Conservation (phyloP, 73 alveolate species). For the Breviolum minutum region DNA sequence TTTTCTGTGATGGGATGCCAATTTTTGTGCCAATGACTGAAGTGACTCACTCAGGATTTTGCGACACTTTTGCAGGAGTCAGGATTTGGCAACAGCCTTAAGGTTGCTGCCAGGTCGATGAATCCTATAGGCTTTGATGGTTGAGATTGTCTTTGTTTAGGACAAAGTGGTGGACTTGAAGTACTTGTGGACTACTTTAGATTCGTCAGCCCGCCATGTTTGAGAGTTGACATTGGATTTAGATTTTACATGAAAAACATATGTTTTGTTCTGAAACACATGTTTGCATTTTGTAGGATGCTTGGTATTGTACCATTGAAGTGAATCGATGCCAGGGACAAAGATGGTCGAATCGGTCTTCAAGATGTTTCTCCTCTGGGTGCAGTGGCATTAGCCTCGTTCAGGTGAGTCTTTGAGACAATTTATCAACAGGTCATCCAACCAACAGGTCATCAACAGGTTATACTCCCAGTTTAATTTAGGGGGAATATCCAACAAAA, state of each 20-base stretch:
- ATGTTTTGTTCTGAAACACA: background rate
- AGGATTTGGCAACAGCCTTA: conserved; percentile 25
- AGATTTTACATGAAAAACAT: background rate
- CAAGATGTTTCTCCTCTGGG: conserved; percentile 89
- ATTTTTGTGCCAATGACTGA: too few species aligned
- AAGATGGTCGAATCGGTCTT: conserved; percentile 64
- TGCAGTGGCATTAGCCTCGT: conserved; percentile 80
- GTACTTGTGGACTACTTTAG: conserved; percentile 77
- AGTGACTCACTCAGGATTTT: conserved; percentile 18
- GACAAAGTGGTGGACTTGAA: conserved; percentile 17
- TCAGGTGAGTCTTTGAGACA: background rate
- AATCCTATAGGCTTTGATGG: too few species aligned
- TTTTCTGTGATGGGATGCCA: background rate
- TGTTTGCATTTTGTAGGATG: background rate
- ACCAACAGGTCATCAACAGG: too few species aligned
- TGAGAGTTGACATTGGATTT: background rate
- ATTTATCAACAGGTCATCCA: too few species aligned
- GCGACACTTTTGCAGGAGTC: conserved; percentile 66
- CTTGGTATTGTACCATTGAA: background rate
- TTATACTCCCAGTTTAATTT: too few species aligned
- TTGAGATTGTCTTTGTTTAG: background rate
- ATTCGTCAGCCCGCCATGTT: conserved; percentile 17
- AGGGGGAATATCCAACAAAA: too few species aligned
- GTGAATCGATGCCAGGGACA: conserved; percentile 40
- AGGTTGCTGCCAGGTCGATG: too few species aligned